Conservation (phyloP, 169 alveolate genomes). For the Babesia divergens region DNA sequence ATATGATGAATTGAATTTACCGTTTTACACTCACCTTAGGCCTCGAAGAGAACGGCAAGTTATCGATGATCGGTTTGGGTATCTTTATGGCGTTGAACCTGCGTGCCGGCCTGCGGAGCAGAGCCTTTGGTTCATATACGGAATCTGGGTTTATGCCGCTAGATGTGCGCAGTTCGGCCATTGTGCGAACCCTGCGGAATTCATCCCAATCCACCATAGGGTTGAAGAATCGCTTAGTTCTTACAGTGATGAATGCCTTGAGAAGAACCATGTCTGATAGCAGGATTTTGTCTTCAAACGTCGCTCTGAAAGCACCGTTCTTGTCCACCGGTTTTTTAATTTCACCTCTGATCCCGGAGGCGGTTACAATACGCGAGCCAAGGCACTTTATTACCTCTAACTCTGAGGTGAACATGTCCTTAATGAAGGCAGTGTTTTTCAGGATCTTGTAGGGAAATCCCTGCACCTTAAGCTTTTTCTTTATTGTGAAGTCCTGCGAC, state of each 20-base stretch:
- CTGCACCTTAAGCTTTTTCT: conserved; percentile 73
- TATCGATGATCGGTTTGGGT: conserved; percentile 80
- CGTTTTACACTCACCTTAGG: conserved; percentile 64
- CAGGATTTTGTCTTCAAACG: conserved; percentile 96
- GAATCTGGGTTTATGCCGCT: conserved; percentile 73
- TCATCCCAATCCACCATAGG: conserved; percentile 79
- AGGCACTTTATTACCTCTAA: conserved; percentile 96
- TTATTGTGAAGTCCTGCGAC: conserved; percentile 64
- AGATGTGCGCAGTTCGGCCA: conserved; percentile 84
- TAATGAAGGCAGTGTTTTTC: conserved; percentile 97
- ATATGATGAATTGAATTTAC: not conserved
- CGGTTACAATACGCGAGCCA: conserved; percentile 97
- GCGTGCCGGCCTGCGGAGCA: conserved; percentile 77
- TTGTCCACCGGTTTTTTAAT: conserved; percentile 92
- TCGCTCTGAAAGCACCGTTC: conserved; percentile 96
- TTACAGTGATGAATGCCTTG: conserved; percentile 91
- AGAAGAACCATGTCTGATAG: conserved; percentile 95
- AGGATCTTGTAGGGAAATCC: conserved; percentile 97
- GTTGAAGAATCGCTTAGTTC: conserved; percentile 84
- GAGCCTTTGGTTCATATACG: conserved; percentile 81
- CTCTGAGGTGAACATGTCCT: conserved; percentile 97
- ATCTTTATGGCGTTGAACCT: conserved; percentile 81
- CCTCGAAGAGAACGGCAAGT: conserved; percentile 85
- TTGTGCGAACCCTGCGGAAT: conserved; percentile 80
- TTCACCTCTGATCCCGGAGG: conserved; percentile 98